Base-by-base conservation (phyloP, 352 stramenopile species). In the Pythium monospermum region DNA sequence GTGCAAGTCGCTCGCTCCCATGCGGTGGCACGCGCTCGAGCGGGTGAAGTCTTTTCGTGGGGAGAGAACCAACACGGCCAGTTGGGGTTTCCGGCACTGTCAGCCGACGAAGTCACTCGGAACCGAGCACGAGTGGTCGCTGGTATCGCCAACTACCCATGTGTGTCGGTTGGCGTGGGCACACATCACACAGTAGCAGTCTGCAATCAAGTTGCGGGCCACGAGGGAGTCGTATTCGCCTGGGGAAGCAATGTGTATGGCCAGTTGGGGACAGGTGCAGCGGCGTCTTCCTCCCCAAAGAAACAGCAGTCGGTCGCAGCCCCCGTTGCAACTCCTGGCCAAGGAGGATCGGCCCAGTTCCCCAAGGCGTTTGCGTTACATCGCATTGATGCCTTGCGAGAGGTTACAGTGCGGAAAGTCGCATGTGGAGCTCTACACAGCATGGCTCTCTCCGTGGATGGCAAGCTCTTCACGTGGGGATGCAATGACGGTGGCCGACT, bases 31-130 rank as follows among this genome's bases (percentile, higher is more conserved):
- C 63, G 96, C 4, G 85, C 85, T 2, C 66, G 78, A 3, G 76
- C 87, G 18, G 95, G 95, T 0, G 65, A 85, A 23, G 83, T 98
- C 5, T 98, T 96, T 55, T 91, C 85, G 6, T 99, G 95, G 91
- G 96, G 96, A 15, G 92, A 89, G 53, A 96, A 96, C 53, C 91
- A 98, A 46, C 87, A 98, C 30, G 79, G 81, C 15, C 72, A 83
- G 10, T 69, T 91, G 19, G 81, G 83, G 12, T 78, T 82, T 45
- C 54, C 50, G 11, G 62, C 61, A 7, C 61, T 73, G 15, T 71
- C 57, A n/a, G 59, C 73, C 7, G 76, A 73, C 3, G 54, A 75
- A 0, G 75, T 87, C 4, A 69, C 73, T 13, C 61, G 65, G 15
- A 83, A 86, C 57, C 73, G 76, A 25, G 64, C 77, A 6, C 69